Conservation (phyloP, 306 rosid genomes). For the Rosa multiflora region DNA sequence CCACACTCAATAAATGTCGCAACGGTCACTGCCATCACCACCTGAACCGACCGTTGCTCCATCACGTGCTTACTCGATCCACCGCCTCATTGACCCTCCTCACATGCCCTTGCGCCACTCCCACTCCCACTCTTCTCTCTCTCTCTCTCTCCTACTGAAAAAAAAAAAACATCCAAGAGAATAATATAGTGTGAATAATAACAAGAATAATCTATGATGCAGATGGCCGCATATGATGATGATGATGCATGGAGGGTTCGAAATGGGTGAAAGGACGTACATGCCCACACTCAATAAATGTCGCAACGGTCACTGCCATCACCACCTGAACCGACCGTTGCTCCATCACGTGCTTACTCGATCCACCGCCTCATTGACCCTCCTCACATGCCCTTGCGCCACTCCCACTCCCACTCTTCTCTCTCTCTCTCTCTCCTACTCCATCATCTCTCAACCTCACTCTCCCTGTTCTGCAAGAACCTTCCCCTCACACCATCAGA, state of each 20-base stretch:
- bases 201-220: not conserved
- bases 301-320: conserved; percentile 48
- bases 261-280: not conserved
- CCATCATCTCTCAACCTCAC: not conserved
- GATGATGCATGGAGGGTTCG: too few species aligned
- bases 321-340: conserved; percentile 33
- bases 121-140: not conserved
- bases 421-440: not conserved
- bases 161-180: not conserved
- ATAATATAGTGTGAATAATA: not conserved
- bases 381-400: conserved; percentile 16
- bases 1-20: conserved; percentile 28
- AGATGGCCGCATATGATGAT: not conserved
- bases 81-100: conserved; percentile 21
- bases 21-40: conserved; percentile 43
- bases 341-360: conserved; percentile 26
- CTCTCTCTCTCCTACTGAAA: not conserved
- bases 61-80: conserved; percentile 26
- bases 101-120: conserved; percentile 14
- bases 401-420: not conserved
- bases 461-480: not conserved
- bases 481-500: not conserved
- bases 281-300: conserved; percentile 19
- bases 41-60: conserved; percentile 34
- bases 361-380: conserved; percentile 24